These are phyloP conservation scores for Seiridium unicorne DNA, from an alignment of 2,329 filamentous ascomycete genomes.

Conservation along the genomic window DNA sequence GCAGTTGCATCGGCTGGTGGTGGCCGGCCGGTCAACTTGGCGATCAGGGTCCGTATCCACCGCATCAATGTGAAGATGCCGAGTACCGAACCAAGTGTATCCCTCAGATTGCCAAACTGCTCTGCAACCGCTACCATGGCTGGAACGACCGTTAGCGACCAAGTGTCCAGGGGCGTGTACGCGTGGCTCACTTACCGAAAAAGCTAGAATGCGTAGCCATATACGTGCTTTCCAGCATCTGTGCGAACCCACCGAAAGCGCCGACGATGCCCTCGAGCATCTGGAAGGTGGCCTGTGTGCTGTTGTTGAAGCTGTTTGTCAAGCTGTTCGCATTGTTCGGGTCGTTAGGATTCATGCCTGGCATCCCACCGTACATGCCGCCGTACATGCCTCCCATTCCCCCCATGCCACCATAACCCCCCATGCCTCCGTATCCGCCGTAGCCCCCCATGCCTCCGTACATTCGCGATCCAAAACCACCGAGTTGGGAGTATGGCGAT, in stretches of 20 bases:
- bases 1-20: conserved; percentile 83
- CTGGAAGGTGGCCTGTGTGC: conserved; percentile 95
- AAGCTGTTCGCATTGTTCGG: conserved; percentile 90
- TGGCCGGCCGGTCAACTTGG: conserved; percentile 89
- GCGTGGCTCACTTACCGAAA: conserved; percentile 67
- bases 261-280: conserved; percentile 97
- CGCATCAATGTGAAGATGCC: conserved; percentile 95
- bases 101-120: conserved; percentile 89
- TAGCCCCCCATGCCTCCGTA: conserved; percentile 44
- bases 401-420: conserved; percentile 45
- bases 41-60: conserved; percentile 88
- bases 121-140: conserved; percentile 98
- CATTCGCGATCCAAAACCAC: conserved; percentile 25
- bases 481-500: conserved; percentile 48
- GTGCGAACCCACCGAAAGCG: conserved; percentile 94
- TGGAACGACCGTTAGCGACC: conserved; percentile 31
- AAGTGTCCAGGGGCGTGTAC: neutral
- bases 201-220: conserved; percentile 99
- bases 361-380: conserved; percentile 39
- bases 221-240: conserved; percentile 99
- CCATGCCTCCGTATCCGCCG: conserved; percentile 40
- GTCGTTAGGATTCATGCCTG: conserved; percentile 48
- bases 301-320: conserved; percentile 92
- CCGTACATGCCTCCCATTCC: conserved; percentile 35
- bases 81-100: conserved; percentile 88